Evolutionary conservation across 176 grass and related monocot species (phyloP), one percentile per base, ranked within the genome.

Genomic region (Oropetium thomaeum): DNA sequence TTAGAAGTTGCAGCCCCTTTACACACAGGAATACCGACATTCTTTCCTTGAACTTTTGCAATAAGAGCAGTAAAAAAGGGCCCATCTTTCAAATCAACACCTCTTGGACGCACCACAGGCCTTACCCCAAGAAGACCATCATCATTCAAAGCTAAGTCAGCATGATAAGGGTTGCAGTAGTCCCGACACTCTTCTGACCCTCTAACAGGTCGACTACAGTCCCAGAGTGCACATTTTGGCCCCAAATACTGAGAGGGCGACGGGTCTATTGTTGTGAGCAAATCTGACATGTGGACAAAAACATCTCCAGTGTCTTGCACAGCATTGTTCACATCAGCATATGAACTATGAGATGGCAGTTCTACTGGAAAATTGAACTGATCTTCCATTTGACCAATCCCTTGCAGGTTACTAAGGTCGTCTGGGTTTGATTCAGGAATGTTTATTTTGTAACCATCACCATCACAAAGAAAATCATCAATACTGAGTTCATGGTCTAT

Each of bases 201-300:
- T 67, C 85, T 77, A 27, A 89, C 90, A 74, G 90, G 93, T 6
- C 90, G 70, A 67, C 84, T 79, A 79, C 93, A 96, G 60, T 96
- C 92, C 92, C 89, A 96, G 42, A 97, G 85, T 76, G 93, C 85
- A 88, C 93, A 97, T 81, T 90, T 97, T 62, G 93, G 93, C 68
- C 88, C 80, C 52, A 97, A 80, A 78, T 89, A 97, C 32, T 92
- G 87, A 71, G 90, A 93, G 54, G 93, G 90, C 69, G 90, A 92
- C 5, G 93, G 85, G 7, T 76, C 86, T 48, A 97, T 78, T 67
- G 93, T 89, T 73, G 87, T 69, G 60, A 96, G 84, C 74, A 92
- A 73, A 41, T 90, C 87, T 43, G 90, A 79, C 87, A 88, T 90
- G 62, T 88, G 76, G 62, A 81, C 69, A 37, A 86, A 71, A 32